Percentiles rank a stretch among this genome's conserved stretches.
Conservation (phyloP, 768 basidiomycete species). For the Kwoniella pini region DNA sequence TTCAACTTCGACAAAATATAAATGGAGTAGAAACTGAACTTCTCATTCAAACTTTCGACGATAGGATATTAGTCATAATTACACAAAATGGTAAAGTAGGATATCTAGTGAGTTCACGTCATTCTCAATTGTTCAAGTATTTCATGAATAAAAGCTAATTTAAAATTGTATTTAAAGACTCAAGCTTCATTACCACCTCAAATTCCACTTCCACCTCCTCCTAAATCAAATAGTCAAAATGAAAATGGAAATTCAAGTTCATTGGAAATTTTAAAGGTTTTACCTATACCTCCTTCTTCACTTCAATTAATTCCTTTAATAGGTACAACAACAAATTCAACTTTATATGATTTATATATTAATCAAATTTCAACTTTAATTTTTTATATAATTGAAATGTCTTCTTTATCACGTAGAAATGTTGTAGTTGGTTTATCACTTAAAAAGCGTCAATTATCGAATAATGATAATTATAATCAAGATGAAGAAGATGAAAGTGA, state of each 20-base stretch:
- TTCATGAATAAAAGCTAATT: too few relatives aligned
- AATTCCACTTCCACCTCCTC: conserved; percentile 16
- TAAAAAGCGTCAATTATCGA: conserved; percentile 23
- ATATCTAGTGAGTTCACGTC: conserved; percentile 69
- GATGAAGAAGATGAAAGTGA: conserved; percentile 49
- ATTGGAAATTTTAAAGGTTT: conserved; percentile 25
- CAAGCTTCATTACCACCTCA: conserved; percentile 47
- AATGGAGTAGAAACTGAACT: conserved; percentile 69
- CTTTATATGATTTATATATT: conserved; percentile 75
- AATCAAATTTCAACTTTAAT: conserved; percentile 83
- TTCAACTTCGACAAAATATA: conserved; percentile 62
- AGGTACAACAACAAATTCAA: conserved; percentile 71
- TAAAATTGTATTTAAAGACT: conserved; percentile 23
- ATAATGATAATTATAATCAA: conserved; percentile 7
- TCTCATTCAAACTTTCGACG: conserved; percentile 73
- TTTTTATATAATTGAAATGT: conserved; percentile 62
- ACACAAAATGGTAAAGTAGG: conserved; percentile 92
- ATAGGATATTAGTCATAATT: conserved; percentile 79
- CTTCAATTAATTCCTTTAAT: conserved; percentile 76
- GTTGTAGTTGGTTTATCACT: conserved; percentile 78
- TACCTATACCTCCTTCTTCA: conserved; percentile 58
- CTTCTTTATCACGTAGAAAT: conserved; percentile 59
- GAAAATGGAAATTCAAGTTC: conserved; percentile 6
- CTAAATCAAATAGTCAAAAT: conserved; percentile 9
- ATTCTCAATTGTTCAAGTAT: too few relatives aligned